phyloP scores from a whole-genome alignment of 2,329 filamentous ascomycete genomes.

The Phoma sp. region DNA sequence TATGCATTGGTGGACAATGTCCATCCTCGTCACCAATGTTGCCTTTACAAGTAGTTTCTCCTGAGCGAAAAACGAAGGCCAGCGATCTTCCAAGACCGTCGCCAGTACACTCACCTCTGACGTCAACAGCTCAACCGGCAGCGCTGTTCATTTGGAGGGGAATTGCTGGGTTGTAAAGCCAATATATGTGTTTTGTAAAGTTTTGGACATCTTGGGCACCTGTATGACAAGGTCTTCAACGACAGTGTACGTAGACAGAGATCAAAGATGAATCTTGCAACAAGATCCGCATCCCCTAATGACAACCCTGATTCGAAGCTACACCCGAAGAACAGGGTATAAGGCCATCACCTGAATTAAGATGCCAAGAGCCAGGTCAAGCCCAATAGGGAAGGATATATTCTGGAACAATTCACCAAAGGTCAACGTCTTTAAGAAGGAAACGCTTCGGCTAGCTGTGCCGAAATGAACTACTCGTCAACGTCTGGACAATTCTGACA shows the following conservation, averaged over 20 bases:
- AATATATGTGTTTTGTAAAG: background rate
- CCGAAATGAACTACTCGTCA: background rate
- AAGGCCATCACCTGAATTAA: too few relatives aligned
- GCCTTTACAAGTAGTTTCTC: background rate
- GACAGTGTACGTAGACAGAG: too few relatives aligned
- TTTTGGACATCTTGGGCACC: too few relatives aligned
- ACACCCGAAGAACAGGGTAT: too few relatives aligned
- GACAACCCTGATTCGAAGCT: too few relatives aligned
- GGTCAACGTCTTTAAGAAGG: too few relatives aligned
- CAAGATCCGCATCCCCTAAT: too few relatives aligned
- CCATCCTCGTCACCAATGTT: background rate
- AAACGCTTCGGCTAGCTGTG: background rate
- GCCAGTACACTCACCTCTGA: background rate
- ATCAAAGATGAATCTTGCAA: too few relatives aligned
- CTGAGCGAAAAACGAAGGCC: background rate
- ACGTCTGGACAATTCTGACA: background rate
- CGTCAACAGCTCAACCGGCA: background rate
- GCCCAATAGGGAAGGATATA: too few relatives aligned
- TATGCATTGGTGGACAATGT: slow-evolving; percentile 1
- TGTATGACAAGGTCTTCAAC: too few relatives aligned
- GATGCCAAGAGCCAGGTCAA: too few relatives aligned
- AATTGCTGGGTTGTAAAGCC: background rate
- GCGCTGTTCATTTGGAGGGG: slow-evolving; percentile 6
- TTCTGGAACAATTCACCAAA: too few relatives aligned
- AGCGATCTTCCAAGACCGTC: background rate